phyloP scores from a whole-genome alignment of 2,329 filamentous ascomycete genomes.

The Teratosphaeria viscida region DNA sequence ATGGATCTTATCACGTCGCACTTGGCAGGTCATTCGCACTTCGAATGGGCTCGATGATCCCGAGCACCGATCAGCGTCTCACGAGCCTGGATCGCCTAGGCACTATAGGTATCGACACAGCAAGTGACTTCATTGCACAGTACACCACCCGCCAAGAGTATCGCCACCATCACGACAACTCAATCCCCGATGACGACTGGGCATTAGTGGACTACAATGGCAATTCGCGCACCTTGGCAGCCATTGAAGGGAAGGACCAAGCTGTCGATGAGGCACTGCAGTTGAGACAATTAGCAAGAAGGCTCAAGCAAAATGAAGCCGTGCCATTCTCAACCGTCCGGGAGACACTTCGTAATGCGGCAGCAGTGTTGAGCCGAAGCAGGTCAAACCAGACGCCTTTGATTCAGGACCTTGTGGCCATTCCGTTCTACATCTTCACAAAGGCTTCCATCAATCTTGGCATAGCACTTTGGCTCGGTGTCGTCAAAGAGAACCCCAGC shows the following conservation, averaged over 20 bases:
- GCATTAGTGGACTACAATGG: slow-evolving; percentile 21
- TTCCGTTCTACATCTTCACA: slow-evolving; percentile 86
- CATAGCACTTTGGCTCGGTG: slow-evolving; percentile 89
- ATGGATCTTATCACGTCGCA: slow-evolving; percentile 81
- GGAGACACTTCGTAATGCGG: slow-evolving; percentile 72
- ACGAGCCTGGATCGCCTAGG: slow-evolving; percentile 68
- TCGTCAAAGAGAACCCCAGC: slow-evolving; percentile 88
- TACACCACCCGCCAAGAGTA: slow-evolving; percentile 97
- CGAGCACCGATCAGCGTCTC: slow-evolving; percentile 74
- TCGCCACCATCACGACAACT: slow-evolving; percentile 62
- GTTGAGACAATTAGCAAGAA: slow-evolving; percentile 61
- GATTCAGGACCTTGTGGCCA: slow-evolving; percentile 76
- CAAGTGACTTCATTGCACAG: slow-evolving; percentile 91
- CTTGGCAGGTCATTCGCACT: slow-evolving; percentile 88
- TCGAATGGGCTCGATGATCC: slow-evolving; percentile 81
- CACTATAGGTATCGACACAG: slow-evolving; percentile 71
- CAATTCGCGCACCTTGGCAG: slow-evolving; percentile 3
- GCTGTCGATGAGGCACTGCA: slow-evolving; percentile 36
- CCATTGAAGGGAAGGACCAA: background rate
- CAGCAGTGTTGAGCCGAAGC: slow-evolving; percentile 72
- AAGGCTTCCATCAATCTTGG: slow-evolving; percentile 94
- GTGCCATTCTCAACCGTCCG: slow-evolving; percentile 66
- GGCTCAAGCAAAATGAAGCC: slow-evolving; percentile 56
- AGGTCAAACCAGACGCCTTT: slow-evolving; percentile 66
- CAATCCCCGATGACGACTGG: slow-evolving; percentile 17